Conservation (phyloP, 257 asterid genomes). For the Sherardia arvensis region DNA sequence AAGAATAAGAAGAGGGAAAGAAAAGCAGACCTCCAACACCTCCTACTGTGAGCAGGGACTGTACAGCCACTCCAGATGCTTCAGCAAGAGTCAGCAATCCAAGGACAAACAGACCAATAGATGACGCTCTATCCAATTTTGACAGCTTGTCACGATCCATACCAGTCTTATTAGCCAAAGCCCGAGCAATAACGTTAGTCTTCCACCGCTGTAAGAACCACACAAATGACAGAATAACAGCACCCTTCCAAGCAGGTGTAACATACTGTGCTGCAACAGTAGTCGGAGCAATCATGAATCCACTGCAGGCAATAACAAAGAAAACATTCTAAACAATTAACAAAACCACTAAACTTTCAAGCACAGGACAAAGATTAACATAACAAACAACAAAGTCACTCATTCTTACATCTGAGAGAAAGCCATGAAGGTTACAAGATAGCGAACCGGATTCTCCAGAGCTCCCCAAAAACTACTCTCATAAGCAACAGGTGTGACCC, state of each 20-base stretch:
- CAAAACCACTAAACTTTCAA: neutral
- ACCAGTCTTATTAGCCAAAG: conserved; percentile 40
- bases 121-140: conserved; percentile 60
- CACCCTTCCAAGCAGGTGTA: conserved; percentile 72
- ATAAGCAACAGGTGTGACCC: conserved; percentile 62
- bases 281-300: conserved; percentile 72
- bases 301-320: conserved; percentile 37
- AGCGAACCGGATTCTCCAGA: conserved; percentile 73
- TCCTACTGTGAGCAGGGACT: conserved; percentile 86
- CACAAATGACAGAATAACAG: conserved; percentile 55
- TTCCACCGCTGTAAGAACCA: conserved; percentile 94
- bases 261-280: conserved; percentile 48
- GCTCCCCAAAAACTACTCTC: conserved; percentile 93
- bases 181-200: conserved; percentile 56
- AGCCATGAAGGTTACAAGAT: conserved; percentile 62
- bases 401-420: conserved; percentile 73
- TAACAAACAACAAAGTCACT: neutral
- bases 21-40: conserved; percentile 82
- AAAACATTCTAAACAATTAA: no score
- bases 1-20: no score
- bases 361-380: neutral
- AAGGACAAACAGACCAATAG: conserved; percentile 64
- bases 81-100: conserved; percentile 88
- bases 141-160: conserved; percentile 50
- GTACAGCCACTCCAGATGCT: conserved; percentile 91